Evolutionary conservation across 2,329 filamentous ascomycete species (phyloP), one percentile per base, ranked within the genome.

Genomic region (Trichophaea hybrida): DNA sequence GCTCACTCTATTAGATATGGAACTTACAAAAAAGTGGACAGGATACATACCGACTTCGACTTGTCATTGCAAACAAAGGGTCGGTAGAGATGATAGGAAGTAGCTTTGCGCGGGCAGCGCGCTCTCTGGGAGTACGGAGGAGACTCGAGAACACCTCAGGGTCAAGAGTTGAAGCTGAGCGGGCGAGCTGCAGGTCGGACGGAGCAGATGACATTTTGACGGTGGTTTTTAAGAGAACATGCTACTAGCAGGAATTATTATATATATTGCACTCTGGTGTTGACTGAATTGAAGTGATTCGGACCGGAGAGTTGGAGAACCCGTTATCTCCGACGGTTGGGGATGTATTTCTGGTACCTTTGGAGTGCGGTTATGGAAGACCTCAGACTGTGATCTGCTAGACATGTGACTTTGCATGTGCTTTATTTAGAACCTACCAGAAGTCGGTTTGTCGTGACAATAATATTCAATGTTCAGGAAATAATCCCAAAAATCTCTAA

Each of bases 11-110:
- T 37, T 7, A 31, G 35, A 6, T 31, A 50, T 35, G 2, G 24
- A 8, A 33, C 2, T 13, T 4, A 33, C 13, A 49, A 51, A 12
- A 6, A 32, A 6, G 17, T 17, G 8, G n/a, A 17, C 10, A 32
- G 24, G 15, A 17, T 1, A 37, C 40, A 13, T 6, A 38, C 40
- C 13, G 24, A 10, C 88, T 87, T 70, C 88, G 88, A 65, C 85
- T 81, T 2, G 81, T 81, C 74, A 89, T 90, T 72, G 89, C 83
- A 66, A 90, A 89, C 59, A 88, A 77, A 56, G 80, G 79, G 60
- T 90, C 84, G 0, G 76, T 71, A 66, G 82, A 74, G 4, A 90
- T 76, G n/a, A 87, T 76, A 52, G 78, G 73, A 5, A 88, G 73
- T 33, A 90, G 76, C 31, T 74, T 74, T 1, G 78, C 73, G 67